phyloP scores from a whole-genome alignment of 106 monocot species.

The Acorus gramineus region DNA sequence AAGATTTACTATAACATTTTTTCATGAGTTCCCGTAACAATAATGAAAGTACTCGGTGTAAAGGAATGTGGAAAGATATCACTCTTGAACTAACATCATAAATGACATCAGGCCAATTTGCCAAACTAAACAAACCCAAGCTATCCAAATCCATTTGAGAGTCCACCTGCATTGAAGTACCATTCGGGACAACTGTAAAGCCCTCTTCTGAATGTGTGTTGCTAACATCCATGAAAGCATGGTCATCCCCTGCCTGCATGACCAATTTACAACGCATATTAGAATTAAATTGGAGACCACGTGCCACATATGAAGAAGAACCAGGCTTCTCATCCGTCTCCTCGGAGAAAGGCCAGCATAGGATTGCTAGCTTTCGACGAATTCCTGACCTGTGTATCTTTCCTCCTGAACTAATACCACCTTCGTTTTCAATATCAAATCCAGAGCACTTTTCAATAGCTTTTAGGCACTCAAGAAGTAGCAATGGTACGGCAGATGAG shows the following conservation, averaged over 20 bases:
- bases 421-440: not conserved
- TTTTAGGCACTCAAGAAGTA: constrained; percentile 55
- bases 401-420: too few relatives aligned
- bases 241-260: too few relatives aligned
- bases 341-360: too few relatives aligned
- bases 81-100: constrained; percentile 81
- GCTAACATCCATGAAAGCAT: too few relatives aligned
- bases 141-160: constrained; percentile 19
- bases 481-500: constrained; percentile 27
- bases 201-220: too few relatives aligned
- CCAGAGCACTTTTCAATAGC: constrained; percentile 57
- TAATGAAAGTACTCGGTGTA: constrained; percentile 80
- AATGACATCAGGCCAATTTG: constrained; percentile 52
- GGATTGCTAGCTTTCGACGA: too few relatives aligned
- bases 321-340: too few relatives aligned
- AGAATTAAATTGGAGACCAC: too few relatives aligned
- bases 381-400: too few relatives aligned
- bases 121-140: constrained; percentile 28
- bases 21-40: constrained; percentile 56
- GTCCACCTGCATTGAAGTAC: constrained; percentile 6
- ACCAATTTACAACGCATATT: too few relatives aligned
- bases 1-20: constrained; percentile 27
- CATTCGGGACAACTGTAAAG: too few relatives aligned
- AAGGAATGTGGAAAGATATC: constrained; percentile 88
- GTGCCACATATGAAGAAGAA: too few relatives aligned